Evolutionary conservation across 2,329 filamentous ascomycete genomes (phyloP).

Genomic region (Aaosphaeria pasadenensis): DNA sequence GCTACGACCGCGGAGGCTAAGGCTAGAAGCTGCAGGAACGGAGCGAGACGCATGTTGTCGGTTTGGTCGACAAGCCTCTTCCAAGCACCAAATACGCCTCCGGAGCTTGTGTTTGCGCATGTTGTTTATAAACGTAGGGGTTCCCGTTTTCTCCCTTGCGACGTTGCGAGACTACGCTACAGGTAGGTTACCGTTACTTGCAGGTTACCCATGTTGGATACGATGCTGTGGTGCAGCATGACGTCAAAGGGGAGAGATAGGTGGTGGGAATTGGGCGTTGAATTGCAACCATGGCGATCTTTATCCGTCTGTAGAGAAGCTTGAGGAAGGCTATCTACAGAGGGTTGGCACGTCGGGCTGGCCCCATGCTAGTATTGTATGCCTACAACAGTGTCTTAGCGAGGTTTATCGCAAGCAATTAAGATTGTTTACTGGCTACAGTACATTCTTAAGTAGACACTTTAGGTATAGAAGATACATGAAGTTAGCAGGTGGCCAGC

Average conservation of each 20-base stretch:
- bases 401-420: no score
- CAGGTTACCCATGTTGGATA: conserved; percentile 2
- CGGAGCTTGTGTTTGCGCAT: neutral
- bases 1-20: conserved; percentile 1
- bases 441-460: no score
- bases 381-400: no score
- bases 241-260: conserved; percentile 1
- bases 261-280: no score
- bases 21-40: neutral
- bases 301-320: no score
- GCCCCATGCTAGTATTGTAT: no score
- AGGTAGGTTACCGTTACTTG: neutral
- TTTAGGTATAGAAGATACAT: no score
- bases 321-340: no score
- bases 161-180: conserved; percentile 1
- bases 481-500: no score
- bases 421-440: no score
- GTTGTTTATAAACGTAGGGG: neutral
- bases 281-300: no score
- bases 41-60: conserved; percentile 1
- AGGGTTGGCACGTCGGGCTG: no score
- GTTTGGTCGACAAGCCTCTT: neutral
- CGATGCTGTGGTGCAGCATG: conserved; percentile 3
- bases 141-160: neutral
- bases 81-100: neutral